phyloP scores from a whole-genome alignment of 2,329 filamentous ascomycete species.

The Neofusicoccum sp. region DNA sequence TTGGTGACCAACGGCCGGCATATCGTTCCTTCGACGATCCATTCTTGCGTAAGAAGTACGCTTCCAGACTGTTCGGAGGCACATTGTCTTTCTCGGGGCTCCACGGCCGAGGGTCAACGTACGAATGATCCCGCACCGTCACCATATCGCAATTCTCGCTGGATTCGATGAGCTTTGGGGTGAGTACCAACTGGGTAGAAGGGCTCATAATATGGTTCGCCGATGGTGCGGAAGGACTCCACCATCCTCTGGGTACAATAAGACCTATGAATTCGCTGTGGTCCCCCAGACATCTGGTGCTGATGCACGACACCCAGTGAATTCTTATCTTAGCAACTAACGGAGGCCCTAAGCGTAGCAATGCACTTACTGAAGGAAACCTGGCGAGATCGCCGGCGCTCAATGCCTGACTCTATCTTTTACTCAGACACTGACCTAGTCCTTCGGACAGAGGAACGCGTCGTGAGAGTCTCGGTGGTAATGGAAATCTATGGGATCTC shows the following conservation, averaged over 20 bases:
- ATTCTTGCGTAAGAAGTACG: constrained; percentile 57
- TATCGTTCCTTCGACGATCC: constrained; percentile 50
- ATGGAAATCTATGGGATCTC: constrained; percentile 57
- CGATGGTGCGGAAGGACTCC: constrained; percentile 63
- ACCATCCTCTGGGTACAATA: constrained; percentile 61
- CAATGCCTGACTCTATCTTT: constrained; percentile 56
- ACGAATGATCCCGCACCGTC: neutral
- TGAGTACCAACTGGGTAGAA: constrained; percentile 55
- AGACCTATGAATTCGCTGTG: constrained; percentile 59
- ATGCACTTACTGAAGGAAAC: constrained; percentile 53
- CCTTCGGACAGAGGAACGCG: constrained; percentile 60
- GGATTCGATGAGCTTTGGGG: constrained; percentile 59
- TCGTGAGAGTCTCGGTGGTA: constrained; percentile 61
- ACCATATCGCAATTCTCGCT: constrained; percentile 60
- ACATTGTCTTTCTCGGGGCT: constrained; percentile 41
- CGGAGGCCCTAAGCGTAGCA: neutral
- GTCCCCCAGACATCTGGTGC: constrained; percentile 54
- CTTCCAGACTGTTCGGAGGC: constrained; percentile 43
- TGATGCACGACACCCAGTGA: constrained; percentile 55
- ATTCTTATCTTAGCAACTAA: neutral
- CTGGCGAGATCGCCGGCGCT: constrained; percentile 60
- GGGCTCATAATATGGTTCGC: constrained; percentile 54
- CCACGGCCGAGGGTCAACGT: neutral
- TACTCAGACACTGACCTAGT: constrained; percentile 60
- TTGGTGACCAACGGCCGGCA: constrained; percentile 54